phyloP scores from a whole-genome alignment of 2,329 filamentous ascomycete species.

The Aspergillus uvarum region DNA sequence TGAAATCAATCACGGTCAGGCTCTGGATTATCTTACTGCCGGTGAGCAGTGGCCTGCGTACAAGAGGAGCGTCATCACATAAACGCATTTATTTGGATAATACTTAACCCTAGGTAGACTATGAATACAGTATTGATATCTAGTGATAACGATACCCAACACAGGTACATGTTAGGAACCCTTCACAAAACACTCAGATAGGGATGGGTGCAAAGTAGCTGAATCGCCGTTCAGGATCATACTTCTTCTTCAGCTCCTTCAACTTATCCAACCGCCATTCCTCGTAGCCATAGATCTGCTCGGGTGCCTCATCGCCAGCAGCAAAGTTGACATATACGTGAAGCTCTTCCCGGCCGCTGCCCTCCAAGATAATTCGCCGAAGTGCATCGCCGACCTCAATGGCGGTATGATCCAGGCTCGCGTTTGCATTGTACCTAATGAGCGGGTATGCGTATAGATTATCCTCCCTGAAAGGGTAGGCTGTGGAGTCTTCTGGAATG shows the following conservation, averaged over 20 bases:
- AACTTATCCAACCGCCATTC: conserved; percentile 50
- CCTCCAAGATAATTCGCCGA: conserved; percentile 39
- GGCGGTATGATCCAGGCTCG: conserved; percentile 36
- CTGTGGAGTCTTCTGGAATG: conserved; percentile 35
- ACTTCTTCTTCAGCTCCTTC: conserved; percentile 34
- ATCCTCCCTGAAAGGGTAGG: conserved; percentile 47
- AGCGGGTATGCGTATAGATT: conserved; percentile 43
- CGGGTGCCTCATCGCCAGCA: conserved; percentile 46
- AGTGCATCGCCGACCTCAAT: conserved; percentile 39
- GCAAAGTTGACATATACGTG: conserved; percentile 56
- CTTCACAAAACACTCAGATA: not conserved
- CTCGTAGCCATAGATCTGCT: conserved; percentile 52
- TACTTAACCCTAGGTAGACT: not conserved
- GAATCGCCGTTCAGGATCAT: conserved; percentile 23
- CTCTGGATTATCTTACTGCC: too few species aligned
- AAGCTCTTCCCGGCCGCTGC: conserved; percentile 33
- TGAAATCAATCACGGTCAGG: too few species aligned
- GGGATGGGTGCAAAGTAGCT: conserved; percentile 12
- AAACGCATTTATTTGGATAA: too few species aligned
- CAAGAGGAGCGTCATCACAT: too few species aligned
- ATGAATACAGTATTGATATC: not conserved
- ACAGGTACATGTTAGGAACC: not conserved
- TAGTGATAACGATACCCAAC: not conserved
- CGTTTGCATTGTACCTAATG: conserved; percentile 32
- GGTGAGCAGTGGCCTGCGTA: too few species aligned